These are phyloP conservation scores for Eragrostis curvula DNA, from an alignment of 176 grass and related monocot genomes.

Conservation along the genomic window DNA sequence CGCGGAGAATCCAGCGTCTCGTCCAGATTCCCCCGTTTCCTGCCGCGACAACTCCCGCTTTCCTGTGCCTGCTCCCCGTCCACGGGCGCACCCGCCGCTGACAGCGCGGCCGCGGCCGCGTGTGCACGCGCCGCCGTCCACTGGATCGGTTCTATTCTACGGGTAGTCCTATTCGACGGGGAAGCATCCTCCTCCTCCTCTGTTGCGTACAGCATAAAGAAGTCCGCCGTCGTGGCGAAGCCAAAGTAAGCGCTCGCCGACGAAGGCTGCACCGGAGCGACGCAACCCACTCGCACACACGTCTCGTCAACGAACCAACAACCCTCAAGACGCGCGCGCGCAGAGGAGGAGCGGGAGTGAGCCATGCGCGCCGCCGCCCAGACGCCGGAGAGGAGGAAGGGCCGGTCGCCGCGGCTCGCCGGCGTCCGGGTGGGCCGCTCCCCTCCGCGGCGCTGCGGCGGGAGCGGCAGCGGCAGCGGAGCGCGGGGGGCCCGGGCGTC, in stretches of 20 bases:
- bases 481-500: neutral
- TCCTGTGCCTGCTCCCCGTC: neutral
- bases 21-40: neutral
- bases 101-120: neutral
- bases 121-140: neutral
- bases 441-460: neutral
- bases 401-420: slow-evolving; percentile 8
- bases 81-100: neutral
- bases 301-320: neutral
- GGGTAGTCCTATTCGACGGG: accelerated
- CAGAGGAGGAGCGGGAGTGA: no score
- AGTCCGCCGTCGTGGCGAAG: slow-evolving; percentile 25
- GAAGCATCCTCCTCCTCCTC: slow-evolving; percentile 39
- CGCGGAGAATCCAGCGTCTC: slow-evolving; percentile 31
- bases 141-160: neutral
- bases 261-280: neutral
- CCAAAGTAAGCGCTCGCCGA: neutral
- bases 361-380: neutral
- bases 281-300: neutral
- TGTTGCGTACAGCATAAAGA: slow-evolving; percentile 18
- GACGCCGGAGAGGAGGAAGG: slow-evolving; percentile 37
- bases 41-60: neutral
- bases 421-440: slow-evolving; percentile 24
- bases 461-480: neutral
- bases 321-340: neutral